Base-by-base conservation (phyloP, 345 rosid species). In the Lenwebbia sp. region DNA sequence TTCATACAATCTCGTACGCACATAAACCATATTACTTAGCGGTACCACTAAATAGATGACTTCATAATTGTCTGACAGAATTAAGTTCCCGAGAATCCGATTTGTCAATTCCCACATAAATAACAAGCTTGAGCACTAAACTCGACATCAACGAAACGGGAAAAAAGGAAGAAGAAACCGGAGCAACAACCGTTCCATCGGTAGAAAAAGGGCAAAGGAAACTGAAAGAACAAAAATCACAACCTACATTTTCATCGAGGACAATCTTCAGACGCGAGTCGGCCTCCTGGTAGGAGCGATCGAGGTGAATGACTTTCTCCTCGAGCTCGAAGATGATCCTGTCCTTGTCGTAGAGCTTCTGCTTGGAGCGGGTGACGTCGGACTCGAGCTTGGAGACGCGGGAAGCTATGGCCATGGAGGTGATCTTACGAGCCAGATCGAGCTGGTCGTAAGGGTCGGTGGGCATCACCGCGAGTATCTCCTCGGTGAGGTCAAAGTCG, bases 391-490 rank as follows among this genome's bases (percentile, higher is more conserved):
- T 92, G 56, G 99, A 94, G 81, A 97, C 98, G 84, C 99, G 94
- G 15, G 99, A 95, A 58, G 99, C 96, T 53, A 97, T 95, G 8
- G 99, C 99, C 96, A 96, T 92, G 85, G 99, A 95, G 21, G 99
- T 97, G 88, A 96, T 97, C 94, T 95, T 96, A 85, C 99, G 94
- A 15, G 99, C 99, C 88, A 97, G 96, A 92, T 97, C 99, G 89
- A 97, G 93, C 89, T 96, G 97, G 41, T 97, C 98, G 89, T 93
- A 96, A 19, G 99, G 97, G 65, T 97, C 98, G 50, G 96, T 85
- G 25, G 99, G 99, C 30, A 97, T 95, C 83, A 95, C 94, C 21
- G 96, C 93, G 82, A 95, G 92, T 51, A 97, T 88, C 91, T 94
- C 96, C 70, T 97, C 98, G 85, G 96, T 85, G 49, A 97, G 86